Evolutionary conservation across 164 flowering plant species (phyloP), one percentile per base, ranked within the genome.

Genomic region (Vitis cinerea): DNA sequence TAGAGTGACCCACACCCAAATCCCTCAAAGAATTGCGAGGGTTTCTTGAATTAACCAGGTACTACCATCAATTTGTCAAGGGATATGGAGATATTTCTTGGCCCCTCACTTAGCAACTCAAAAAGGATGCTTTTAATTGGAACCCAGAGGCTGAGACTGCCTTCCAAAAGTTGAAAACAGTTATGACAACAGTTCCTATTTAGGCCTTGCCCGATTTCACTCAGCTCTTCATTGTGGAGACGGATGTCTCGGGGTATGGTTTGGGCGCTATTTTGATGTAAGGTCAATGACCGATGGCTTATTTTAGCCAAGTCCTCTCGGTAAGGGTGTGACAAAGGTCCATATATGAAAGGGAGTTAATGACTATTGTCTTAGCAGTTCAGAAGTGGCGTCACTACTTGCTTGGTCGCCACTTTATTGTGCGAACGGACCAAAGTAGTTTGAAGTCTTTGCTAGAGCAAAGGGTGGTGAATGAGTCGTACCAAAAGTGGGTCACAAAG

Each of bases 81-180:
- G 27, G 2, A 23, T 23, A 23, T 23, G 27, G 27, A 23, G 27
- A 1, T 23, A 23, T 23, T 23, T 23, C 27, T 15, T 56, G 59
- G 68, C 68, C 48, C 3, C 17, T 53, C 9, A 50, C 59, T 29
- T 9, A 65, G 12, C 23, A 31, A 16, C 29, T 67, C 17, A 29
- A 60, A 27, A 72, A 72, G 17, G 61, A 50, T n/a, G 9, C 16
- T 9, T 72, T 66, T 53, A 2, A 16, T 1, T 72, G 70, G 75
- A 47, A 3, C 0, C 23, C 31, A 3, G 50, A 27, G 10, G 70
- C 62, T 10, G 9, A 9, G 17, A 3, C 2, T 49, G 50, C 70
- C 2, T 54, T 72, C 14, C 15, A 29, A 3, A 1, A 59, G 0
- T 37, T 72, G 1, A 72, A 72, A 44, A 8, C 4, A 16, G 13